Base-by-base conservation (phyloP, 768 basidiomycete genomes). In the Rhodotorula diobovata region DNA sequence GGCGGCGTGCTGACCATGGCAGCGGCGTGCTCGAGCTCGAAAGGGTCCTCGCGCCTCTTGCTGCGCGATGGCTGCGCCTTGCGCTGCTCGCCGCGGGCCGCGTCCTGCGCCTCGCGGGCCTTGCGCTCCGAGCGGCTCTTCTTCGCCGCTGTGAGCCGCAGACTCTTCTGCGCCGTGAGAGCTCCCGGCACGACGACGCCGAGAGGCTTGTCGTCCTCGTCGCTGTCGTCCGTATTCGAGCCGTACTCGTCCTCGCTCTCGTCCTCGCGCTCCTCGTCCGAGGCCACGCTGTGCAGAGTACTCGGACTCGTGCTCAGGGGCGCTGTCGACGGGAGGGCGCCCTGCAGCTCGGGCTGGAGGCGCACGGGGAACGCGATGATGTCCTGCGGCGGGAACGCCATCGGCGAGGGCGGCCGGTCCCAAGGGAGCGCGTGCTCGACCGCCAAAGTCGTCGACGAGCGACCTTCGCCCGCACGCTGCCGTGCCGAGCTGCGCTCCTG, bases 181-280 rank as follows among this genome's bases (percentile, higher is more conserved):
- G 93, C 93, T 1, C 87, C 88, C 9, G 92, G 93, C 65, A 92
- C 90, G 41, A 87, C 84, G 73, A 86, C 87, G 6, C 91, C 93
- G 25, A 95, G 84, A 1, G 93, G 93, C 2, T 92, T 83, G 75
- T 56, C 92, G 35, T 68, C 61, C 34, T 58, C 63, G 34, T 59
- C 66, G 16, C 65, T 66, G 12, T 18, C 18, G 14, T 12, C 41
- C 41, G 41, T 43, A 18, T 43, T 43, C 8, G 60, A 50, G 21
- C 61, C 67, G 39, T 57, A 59, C 10, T 41, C 57, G 32, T 48
- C 67, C 20, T 55, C 73, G 25, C 37, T 63, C 32, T 32, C 62
- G 32, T 21, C 63, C 0, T 35, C 68, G n/a, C 18, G n/a, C 28
- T 53, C n/a, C 4, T 51, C 28, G 18, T n/a, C 2, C 32, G 59